Conservation (phyloP, 371 early-diverging fungal genomes). For the Choanephora cucurbitarum region DNA sequence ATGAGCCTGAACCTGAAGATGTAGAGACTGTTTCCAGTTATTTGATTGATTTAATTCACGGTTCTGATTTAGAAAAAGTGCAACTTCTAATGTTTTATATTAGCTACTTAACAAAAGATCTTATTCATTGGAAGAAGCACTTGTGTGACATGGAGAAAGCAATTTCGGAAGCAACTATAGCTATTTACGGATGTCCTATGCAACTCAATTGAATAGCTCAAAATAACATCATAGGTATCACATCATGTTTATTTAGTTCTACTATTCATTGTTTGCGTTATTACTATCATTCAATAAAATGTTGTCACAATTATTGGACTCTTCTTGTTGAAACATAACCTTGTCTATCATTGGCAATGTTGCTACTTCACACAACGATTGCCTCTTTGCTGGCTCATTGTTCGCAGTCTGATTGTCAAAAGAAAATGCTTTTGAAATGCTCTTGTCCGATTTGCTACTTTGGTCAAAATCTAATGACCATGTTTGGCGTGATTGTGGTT, state of each 20-base stretch:
- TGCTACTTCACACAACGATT: background rate
- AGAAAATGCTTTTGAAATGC: too few species aligned
- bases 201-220: background rate
- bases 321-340: background rate
- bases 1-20: conserved; percentile 43
- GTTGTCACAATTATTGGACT: background rate
- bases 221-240: background rate
- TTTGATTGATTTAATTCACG: conserved; percentile 29
- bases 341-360: background rate
- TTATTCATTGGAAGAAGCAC: conserved; percentile 8
- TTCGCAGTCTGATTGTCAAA: too few species aligned
- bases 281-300: background rate
- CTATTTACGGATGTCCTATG: conserved; percentile 17
- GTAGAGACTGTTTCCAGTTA: conserved; percentile 27
- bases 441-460: too few species aligned
- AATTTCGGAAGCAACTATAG: background rate
- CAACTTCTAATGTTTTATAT: conserved; percentile 34
- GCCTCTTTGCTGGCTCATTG: too few species aligned
- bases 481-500: background rate
- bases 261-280: too few species aligned
- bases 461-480: too few species aligned
- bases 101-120: conserved; percentile 11
- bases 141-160: background rate
- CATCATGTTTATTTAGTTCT: background rate
- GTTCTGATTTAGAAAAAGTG: conserved; percentile 35